Percentiles rank a stretch among this genome's conserved stretches.
Evolutionary conservation across 2,329 filamentous ascomycete species (phyloP).

Genomic region (Aureobasidium sp.): DNA sequence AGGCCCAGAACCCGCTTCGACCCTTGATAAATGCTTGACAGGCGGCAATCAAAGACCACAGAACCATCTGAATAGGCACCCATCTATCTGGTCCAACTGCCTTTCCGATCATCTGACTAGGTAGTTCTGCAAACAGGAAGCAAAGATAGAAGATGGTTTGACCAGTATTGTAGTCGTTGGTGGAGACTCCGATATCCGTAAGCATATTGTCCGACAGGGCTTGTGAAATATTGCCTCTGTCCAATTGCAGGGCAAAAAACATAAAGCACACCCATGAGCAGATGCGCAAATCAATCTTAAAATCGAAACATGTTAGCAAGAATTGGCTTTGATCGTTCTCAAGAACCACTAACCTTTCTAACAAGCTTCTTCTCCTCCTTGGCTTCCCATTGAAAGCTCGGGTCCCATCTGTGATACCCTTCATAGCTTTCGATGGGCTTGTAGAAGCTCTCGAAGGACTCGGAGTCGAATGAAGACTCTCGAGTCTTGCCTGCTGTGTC

Average conservation of each 20-base stretch:
- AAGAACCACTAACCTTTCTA: conserved; percentile 38
- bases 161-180: conserved; percentile 26
- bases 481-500: conserved; percentile 27
- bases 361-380: conserved; percentile 24
- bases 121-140: conserved; percentile 23
- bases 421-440: conserved; percentile 51
- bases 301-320: conserved; percentile 41
- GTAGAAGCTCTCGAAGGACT: conserved; percentile 46
- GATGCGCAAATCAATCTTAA: conserved; percentile 23
- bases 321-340: not conserved
- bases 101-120: too few species aligned
- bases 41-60: too few species aligned
- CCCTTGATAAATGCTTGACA: conserved; percentile 22
- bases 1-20: too few species aligned
- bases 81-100: too few species aligned
- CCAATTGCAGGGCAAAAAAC: conserved; percentile 23
- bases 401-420: conserved; percentile 19
- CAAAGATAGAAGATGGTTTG: too few species aligned
- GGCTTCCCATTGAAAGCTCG: conserved; percentile 20
- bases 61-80: too few species aligned
- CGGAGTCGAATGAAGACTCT: conserved; percentile 36
- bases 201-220: conserved; percentile 26
- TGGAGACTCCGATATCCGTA: conserved; percentile 20
- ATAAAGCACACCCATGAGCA: conserved; percentile 24
- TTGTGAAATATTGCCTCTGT: conserved; percentile 24